phyloP scores from a whole-genome alignment of 768 basidiomycete genomes.

The Tulasnella sp. region DNA sequence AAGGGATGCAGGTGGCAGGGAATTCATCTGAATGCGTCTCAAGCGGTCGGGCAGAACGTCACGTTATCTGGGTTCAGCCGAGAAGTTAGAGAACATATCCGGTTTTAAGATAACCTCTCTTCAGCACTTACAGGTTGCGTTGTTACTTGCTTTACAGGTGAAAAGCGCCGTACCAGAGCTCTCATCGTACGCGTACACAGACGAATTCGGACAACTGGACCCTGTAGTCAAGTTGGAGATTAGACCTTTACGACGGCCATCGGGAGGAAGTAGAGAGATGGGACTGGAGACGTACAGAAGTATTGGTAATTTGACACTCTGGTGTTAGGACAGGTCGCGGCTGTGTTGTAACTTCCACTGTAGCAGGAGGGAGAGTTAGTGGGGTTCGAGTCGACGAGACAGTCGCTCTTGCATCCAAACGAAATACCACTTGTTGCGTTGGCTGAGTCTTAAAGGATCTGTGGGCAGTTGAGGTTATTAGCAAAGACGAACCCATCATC shows the following conservation, averaged over 20 bases:
- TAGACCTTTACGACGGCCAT: not conserved
- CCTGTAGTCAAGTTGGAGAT: not conserved
- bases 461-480: not conserved
- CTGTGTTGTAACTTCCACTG: conserved; percentile 5
- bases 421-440: not conserved
- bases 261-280: not conserved
- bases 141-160: not conserved
- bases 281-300: conserved; percentile 13
- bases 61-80: conserved; percentile 8
- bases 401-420: conserved; percentile 14
- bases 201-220: conserved; percentile 11
- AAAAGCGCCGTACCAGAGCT: conserved; percentile 16
- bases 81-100: too few species aligned
- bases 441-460: not conserved
- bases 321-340: conserved; percentile 16
- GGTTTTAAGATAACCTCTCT: too few species aligned
- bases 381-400: conserved; percentile 13
- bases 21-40: not conserved
- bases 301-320: conserved; percentile 14
- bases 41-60: conserved; percentile 12
- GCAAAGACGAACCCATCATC: not conserved
- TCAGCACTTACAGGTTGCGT: conserved; percentile 12
- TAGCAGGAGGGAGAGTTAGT: conserved; percentile 12
- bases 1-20: too few species aligned
- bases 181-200: conserved; percentile 17